Evolutionary conservation across 768 basidiomycete species (phyloP).

Genomic region (Leccinum subtestaceum): DNA sequence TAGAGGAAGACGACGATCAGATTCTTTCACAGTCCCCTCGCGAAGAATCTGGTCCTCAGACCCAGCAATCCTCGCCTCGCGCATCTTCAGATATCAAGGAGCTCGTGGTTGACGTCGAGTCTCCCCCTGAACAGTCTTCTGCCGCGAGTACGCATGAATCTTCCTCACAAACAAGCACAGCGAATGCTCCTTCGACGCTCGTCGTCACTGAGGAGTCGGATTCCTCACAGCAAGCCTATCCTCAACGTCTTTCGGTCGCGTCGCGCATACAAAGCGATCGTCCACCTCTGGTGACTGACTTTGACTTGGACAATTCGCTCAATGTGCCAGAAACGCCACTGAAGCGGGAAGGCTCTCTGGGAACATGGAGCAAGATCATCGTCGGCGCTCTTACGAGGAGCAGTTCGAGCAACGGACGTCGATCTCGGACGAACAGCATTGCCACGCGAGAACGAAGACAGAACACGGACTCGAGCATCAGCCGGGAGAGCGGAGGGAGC

Average conservation of each 20-base stretch:
- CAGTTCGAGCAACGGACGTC: constrained; percentile 64
- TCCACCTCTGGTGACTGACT: constrained; percentile 52
- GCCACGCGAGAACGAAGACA: constrained; percentile 63
- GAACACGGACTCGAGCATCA: constrained; percentile 69
- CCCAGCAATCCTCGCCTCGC: constrained; percentile 53
- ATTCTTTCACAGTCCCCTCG: constrained; percentile 52
- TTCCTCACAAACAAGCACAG: constrained; percentile 45
- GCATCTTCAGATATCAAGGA: constrained; percentile 60
- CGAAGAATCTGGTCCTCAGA: constrained; percentile 44
- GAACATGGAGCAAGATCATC: constrained; percentile 66
- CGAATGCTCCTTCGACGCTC: constrained; percentile 39
- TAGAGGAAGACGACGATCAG: constrained; percentile 46
- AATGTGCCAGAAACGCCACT: constrained; percentile 42
- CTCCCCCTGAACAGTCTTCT: constrained; percentile 49
- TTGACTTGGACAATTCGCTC: constrained; percentile 47
- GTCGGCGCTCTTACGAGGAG: constrained; percentile 65
- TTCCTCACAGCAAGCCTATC: constrained; percentile 53
- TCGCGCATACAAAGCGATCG: constrained; percentile 60
- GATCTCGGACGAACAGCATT: constrained; percentile 78
- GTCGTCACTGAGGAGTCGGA: constrained; percentile 46
- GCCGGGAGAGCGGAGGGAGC: constrained; percentile 75
- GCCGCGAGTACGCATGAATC: constrained; percentile 48
- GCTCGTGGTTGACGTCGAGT: constrained; percentile 61
- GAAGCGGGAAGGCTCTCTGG: constrained; percentile 58
- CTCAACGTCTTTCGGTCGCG: constrained; percentile 59